Evolutionary conservation across 768 basidiomycete species (phyloP).

Genomic region (Candolleomyces aberdarensis): DNA sequence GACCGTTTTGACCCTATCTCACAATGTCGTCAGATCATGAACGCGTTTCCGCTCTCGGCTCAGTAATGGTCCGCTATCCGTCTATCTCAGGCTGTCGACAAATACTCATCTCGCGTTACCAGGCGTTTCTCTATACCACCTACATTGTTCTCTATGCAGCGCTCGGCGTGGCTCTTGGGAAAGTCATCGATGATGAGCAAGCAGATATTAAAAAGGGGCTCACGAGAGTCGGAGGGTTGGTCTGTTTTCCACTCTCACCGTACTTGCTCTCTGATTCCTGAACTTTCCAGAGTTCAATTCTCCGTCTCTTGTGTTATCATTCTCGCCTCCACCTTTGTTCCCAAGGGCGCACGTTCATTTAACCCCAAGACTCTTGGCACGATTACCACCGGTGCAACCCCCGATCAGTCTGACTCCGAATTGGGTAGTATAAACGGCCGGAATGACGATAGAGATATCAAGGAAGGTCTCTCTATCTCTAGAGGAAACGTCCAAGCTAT

Average conservation of each 20-base stretch:
- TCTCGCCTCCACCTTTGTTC: constrained; percentile 26
- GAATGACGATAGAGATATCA: too few species aligned
- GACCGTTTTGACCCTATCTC: background rate
- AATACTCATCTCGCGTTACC: background rate
- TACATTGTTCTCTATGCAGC: constrained; percentile 27
- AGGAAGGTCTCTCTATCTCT: too few species aligned
- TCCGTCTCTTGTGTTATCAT: constrained; percentile 26
- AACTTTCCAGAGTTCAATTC: constrained; percentile 22
- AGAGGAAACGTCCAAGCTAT: too few species aligned
- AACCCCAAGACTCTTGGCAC: constrained; percentile 21
- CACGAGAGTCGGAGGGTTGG: constrained; percentile 25
- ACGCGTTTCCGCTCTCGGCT: constrained; percentile 27
- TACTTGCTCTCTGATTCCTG: background rate
- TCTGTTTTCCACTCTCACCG: background rate
- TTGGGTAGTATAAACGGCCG: too few species aligned
- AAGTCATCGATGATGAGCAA: constrained; percentile 22
- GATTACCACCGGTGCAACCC: too few species aligned
- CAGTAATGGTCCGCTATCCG: constrained; percentile 18
- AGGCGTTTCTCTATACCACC: constrained; percentile 31
- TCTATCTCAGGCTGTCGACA: background rate
- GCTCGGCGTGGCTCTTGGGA: constrained; percentile 22
- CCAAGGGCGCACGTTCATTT: constrained; percentile 24
- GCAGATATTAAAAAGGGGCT: constrained; percentile 21
- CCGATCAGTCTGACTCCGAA: too few species aligned
- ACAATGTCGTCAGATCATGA: constrained; percentile 15